Evolutionary conservation across 2,329 filamentous ascomycete genomes (phyloP), one percentile per base, ranked within the genome.

Genomic region (Onygenales sp.): DNA sequence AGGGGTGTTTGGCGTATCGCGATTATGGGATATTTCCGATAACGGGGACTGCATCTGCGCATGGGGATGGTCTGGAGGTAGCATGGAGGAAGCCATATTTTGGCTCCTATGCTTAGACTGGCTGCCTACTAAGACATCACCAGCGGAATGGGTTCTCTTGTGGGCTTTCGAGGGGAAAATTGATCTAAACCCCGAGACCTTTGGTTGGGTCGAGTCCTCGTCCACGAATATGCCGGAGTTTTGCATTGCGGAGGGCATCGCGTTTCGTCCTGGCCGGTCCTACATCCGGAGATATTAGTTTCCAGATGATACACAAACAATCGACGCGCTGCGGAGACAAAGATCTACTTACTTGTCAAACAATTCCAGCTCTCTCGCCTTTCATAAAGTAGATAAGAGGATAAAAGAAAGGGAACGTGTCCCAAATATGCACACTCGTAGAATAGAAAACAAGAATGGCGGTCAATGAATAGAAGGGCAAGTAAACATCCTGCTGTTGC

Each of bases 101-200:
- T 63, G 63, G 57, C 65, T 61, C 53, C 62, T 33, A 55, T 43
- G 59, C 39, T 58, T 53, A 43, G 31, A 54, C 42, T 50, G 36
- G 46, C 32, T 44, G 35, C 57, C 48, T 53, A 57, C 64, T 51
- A 69, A 61, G 44, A 61, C 59, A 46, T 64, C 63, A 51, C 67
- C 67, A 10, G 69, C 69, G 27, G 72, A 76, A 44, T 72, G 72
- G 55, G 74, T 72, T 50, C 75, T 72, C 59, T 73, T 75, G 61
- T 79, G 73, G 54, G 66, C 65, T 63, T 75, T 78, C 50, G 77
- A 68, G 17, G 72, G 69, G 59, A 82, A 75, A 53, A 82, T 74
- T 17, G 78, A 77, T 62, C 75, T 77, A 56, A 83, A 69, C 43
- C 76, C 70, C 39, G 74, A 75, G 7, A 77, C 68, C 54, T 67